Evolutionary conservation across 257 asterid species (phyloP).

Genomic region (Cruciata laevipes): DNA sequence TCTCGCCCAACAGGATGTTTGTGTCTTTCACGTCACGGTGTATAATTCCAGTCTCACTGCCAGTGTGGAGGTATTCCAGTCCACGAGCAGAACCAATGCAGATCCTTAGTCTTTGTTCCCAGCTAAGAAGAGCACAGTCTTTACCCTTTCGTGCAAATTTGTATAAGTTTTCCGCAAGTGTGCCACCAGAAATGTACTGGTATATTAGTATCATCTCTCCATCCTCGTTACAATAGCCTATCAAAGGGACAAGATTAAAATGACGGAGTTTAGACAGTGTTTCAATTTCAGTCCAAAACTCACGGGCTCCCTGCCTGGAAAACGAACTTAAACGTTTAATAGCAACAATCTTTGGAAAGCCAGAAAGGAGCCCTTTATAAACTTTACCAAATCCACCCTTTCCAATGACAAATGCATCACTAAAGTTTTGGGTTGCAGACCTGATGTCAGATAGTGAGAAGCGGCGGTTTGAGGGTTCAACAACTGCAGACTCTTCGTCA

Average conservation of each 20-base stretch:
- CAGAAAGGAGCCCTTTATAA: constrained; percentile 14
- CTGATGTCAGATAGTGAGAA: constrained; percentile 16
- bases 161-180: constrained; percentile 13
- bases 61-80: constrained; percentile 17
- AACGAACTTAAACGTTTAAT: constrained; percentile 8
- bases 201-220: constrained; percentile 13
- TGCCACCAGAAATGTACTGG: constrained; percentile 13
- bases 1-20: constrained; percentile 8
- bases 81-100: constrained; percentile 19
- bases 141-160: not conserved
- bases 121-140: not conserved
- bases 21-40: constrained; percentile 14
- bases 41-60: not conserved
- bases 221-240: constrained; percentile 14
- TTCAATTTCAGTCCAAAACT: constrained; percentile 20
- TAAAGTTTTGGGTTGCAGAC: constrained; percentile 14
- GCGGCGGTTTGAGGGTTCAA: not conserved
- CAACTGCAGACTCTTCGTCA: no score
- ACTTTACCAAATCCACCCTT: constrained; percentile 19
- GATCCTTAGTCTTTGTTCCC: constrained; percentile 16
- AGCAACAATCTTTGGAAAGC: constrained; percentile 8
- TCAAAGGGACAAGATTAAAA: constrained; percentile 14
- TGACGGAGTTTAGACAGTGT: constrained; percentile 21
- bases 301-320: constrained; percentile 20
- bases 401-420: constrained; percentile 11